Percentiles rank a stretch among this genome's conserved stretches.
Conservation (phyloP, 2,329 filamentous ascomycete species). For the Colletotrichum limetticola region DNA sequence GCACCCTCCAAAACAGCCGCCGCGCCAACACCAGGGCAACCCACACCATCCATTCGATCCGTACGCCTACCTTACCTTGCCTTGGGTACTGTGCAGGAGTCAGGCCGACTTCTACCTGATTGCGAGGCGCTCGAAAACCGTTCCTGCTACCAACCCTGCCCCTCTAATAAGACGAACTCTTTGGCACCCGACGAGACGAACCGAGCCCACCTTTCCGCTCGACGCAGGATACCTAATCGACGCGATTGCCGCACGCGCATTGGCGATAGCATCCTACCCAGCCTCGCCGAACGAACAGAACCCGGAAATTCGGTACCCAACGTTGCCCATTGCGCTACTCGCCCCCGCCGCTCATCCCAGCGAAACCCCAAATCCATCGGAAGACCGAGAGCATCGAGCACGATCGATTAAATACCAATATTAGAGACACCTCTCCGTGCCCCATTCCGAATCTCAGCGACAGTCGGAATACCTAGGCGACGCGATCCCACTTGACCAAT, state of each 20-base stretch:
- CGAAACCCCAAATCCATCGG: too few species aligned
- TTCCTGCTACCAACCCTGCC: neutral
- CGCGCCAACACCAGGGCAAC: neutral
- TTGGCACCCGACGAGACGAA: neutral
- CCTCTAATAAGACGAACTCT: constrained; percentile 1
- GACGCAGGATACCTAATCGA: neutral
- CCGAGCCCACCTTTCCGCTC: neutral
- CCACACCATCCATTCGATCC: neutral
- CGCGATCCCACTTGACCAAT: neutral
- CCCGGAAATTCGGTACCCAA: neutral
- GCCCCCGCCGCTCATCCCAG: too few species aligned
- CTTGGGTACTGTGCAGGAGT: neutral
- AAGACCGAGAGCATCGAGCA: neutral
- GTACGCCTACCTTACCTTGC: neutral
- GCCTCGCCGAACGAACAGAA: neutral
- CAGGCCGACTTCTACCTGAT: neutral
- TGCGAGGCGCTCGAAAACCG: neutral
- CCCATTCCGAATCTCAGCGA: neutral
- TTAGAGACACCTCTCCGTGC: neutral
- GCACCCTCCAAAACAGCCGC: neutral
- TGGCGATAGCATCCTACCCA: constrained; percentile 6
- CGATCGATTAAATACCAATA: neutral
- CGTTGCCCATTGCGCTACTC: neutral
- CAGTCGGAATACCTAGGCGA: neutral
- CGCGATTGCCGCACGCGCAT: neutral